phyloP scores from a whole-genome alignment of 495 filamentous ascomycete species.

The Evernia prunastri region DNA sequence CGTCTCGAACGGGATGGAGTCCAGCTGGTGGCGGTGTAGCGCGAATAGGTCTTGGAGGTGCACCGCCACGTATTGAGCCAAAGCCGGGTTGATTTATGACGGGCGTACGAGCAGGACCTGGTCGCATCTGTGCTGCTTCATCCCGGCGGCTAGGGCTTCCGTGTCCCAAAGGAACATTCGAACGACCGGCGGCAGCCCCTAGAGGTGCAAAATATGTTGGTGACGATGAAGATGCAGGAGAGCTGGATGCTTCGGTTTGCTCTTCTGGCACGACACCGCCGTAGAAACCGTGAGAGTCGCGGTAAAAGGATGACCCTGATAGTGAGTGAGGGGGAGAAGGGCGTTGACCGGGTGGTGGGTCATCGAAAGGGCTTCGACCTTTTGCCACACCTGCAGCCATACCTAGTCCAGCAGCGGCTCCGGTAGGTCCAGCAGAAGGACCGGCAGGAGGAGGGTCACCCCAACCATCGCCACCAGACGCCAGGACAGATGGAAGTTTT shows the following conservation, averaged over 20 bases:
- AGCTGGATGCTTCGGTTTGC: constrained; percentile 24
- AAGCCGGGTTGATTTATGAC: constrained; percentile 38
- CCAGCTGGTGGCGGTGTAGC: constrained; percentile 23
- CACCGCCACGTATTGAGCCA: constrained; percentile 25
- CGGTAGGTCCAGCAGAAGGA: constrained; percentile 8
- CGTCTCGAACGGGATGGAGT: constrained; percentile 31
- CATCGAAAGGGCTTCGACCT: constrained; percentile 15
- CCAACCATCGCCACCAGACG: constrained; percentile 64
- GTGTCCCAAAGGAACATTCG: constrained; percentile 3
- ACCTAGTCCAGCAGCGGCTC: background rate
- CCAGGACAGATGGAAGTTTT: constrained; percentile 65
- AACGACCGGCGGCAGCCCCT: constrained; percentile 31
- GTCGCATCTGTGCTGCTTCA: constrained; percentile 36
- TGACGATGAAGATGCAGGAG: constrained; percentile 27
- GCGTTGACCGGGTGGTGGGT: constrained; percentile 14
- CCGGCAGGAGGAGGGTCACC: constrained; percentile 34
- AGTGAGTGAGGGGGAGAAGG: constrained; percentile 27
- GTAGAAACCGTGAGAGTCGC: constrained; percentile 36
- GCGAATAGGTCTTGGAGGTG: constrained; percentile 27
- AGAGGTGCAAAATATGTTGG: constrained; percentile 27
- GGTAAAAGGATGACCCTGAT: constrained; percentile 38
- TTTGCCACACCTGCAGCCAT: constrained; percentile 6
- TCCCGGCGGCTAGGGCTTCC: constrained; percentile 15
- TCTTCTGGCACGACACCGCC: constrained; percentile 26
- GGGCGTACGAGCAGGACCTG: constrained; percentile 46